phyloP scores from a whole-genome alignment of 768 basidiomycete species.

The Astraeus odoratus region DNA sequence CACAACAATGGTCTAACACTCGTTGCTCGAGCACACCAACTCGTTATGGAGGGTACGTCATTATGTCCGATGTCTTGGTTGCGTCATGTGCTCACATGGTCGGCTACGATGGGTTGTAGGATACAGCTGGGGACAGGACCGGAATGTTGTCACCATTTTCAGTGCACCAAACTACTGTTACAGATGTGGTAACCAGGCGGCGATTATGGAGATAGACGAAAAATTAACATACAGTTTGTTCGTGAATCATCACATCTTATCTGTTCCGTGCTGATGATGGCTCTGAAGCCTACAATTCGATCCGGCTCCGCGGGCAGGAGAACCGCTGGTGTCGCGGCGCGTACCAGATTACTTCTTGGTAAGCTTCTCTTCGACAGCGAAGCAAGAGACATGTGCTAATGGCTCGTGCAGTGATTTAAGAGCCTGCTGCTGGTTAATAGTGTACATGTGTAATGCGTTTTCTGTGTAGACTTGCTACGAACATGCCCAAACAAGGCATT shows the following conservation, averaged over 20 bases:
- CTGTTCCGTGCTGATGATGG: slow-evolving; percentile 4
- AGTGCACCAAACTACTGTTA: slow-evolving; percentile 99
- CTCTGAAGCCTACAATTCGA: slow-evolving; percentile 91
- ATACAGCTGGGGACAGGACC: slow-evolving; percentile 97
- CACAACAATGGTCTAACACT: slow-evolving; percentile 98
- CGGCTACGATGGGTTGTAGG: slow-evolving; percentile 42
- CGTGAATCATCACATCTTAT: slow-evolving; percentile 25
- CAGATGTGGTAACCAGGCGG: slow-evolving; percentile 98
- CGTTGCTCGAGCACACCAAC: slow-evolving; percentile 88
- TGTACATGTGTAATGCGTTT: slow-evolving; percentile 17
- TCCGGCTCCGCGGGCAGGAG: slow-evolving; percentile 96
- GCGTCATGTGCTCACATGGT: slow-evolving; percentile 6
- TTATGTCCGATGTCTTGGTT: not conserved
- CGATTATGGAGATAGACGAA: slow-evolving; percentile 99
- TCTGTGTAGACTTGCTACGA: slow-evolving; percentile 17
- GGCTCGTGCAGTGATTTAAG: slow-evolving; percentile 14
- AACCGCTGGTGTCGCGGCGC: slow-evolving; percentile 93
- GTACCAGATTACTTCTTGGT: slow-evolving; percentile 94
- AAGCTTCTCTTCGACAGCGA: slow-evolving; percentile 21
- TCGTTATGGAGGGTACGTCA: slow-evolving; percentile 95
- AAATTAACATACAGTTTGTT: slow-evolving; percentile 92
- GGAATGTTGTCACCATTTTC: slow-evolving; percentile 99
- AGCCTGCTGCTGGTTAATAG: slow-evolving; percentile 7
- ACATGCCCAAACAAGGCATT: not conserved
- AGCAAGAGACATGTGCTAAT: not conserved